Percentiles rank a stretch among this genome's conserved stretches.
phyloP scores from a whole-genome alignment of 1,139 yeast genomes.

The Yarrowia galli region DNA sequence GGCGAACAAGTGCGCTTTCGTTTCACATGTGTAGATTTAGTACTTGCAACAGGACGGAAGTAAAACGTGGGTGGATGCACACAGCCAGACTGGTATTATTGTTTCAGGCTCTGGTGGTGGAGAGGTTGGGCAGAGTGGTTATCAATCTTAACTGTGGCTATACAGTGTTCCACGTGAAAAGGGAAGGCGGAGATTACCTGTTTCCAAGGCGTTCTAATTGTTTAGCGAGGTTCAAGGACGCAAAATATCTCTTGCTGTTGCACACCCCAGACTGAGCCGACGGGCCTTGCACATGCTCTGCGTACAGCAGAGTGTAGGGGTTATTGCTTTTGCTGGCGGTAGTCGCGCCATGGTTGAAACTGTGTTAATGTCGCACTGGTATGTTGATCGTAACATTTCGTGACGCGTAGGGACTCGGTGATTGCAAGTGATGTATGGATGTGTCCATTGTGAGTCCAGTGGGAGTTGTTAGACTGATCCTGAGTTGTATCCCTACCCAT shows the following conservation, averaged over 20 bases:
- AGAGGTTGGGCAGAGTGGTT: conserved; percentile 17
- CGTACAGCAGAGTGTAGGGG: background rate
- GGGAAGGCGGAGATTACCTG: background rate
- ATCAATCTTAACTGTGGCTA: conserved; percentile 4
- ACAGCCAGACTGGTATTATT: background rate
- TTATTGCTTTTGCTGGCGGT: conserved; percentile 3
- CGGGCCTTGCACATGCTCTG: background rate
- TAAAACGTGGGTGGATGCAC: background rate
- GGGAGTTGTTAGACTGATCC: background rate
- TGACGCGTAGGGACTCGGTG: background rate
- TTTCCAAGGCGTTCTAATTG: background rate
- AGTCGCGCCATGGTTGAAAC: conserved; percentile 15
- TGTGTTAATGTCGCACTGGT: conserved; percentile 29
- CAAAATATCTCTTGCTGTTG: too few species aligned
- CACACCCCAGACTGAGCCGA: too few species aligned
- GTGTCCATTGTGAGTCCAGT: background rate
- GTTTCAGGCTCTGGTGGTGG: conserved; percentile 15
- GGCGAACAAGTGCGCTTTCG: background rate
- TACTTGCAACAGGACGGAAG: conserved; percentile 9
- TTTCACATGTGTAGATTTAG: conserved; percentile 21
- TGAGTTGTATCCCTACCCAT: too few species aligned
- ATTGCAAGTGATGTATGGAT: too few species aligned
- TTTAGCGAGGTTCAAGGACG: too few species aligned
- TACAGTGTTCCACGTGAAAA: conserved; percentile 1
- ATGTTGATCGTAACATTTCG: conserved; percentile 23